phyloP scores from a whole-genome alignment of 75 land plant genomes.

The Pseudotsuga menziesii region DNA sequence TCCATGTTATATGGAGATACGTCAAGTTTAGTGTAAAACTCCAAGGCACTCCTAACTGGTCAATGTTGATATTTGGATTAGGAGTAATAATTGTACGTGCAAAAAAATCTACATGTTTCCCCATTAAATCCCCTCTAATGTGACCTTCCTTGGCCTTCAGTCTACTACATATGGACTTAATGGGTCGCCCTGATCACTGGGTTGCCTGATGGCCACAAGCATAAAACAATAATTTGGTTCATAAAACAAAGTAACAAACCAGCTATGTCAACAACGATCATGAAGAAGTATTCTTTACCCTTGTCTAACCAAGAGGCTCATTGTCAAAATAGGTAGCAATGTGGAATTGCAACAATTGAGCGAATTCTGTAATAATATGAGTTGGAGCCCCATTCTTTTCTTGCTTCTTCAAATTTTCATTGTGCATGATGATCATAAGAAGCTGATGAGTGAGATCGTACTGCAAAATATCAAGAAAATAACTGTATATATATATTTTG shows the following conservation, averaged over 20 bases:
- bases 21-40: slow-evolving; percentile 94
- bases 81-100: slow-evolving; percentile 99
- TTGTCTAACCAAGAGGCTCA: slow-evolving; percentile 97
- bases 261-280: too few relatives aligned
- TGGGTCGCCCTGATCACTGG: slow-evolving; percentile 90
- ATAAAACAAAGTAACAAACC: background rate
- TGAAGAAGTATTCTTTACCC: slow-evolving; percentile 34
- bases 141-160: slow-evolving; percentile 99
- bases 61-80: slow-evolving; percentile 98
- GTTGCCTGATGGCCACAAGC: slow-evolving; percentile 59
- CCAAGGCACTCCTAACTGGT: slow-evolving; percentile 98
- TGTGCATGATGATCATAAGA: slow-evolving; percentile 95
- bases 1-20: slow-evolving; percentile 97
- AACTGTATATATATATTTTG: too few relatives aligned
- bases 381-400: slow-evolving; percentile 95
- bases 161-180: slow-evolving; percentile 94
- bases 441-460: slow-evolving; percentile 98
- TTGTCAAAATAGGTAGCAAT: slow-evolving; percentile 98
- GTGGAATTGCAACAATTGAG: slow-evolving; percentile 93
- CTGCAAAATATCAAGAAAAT: slow-evolving; percentile 22
- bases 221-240: background rate
- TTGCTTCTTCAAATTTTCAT: slow-evolving; percentile 64
- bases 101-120: slow-evolving; percentile 98
- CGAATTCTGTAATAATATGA: slow-evolving; percentile 89
- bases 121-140: slow-evolving; percentile 98